A percentile compares a stretch with the other conserved stretches of the same genome.
phyloP scores from a whole-genome alignment of 73 alveolate species.

The Paramecium biaurelia region DNA sequence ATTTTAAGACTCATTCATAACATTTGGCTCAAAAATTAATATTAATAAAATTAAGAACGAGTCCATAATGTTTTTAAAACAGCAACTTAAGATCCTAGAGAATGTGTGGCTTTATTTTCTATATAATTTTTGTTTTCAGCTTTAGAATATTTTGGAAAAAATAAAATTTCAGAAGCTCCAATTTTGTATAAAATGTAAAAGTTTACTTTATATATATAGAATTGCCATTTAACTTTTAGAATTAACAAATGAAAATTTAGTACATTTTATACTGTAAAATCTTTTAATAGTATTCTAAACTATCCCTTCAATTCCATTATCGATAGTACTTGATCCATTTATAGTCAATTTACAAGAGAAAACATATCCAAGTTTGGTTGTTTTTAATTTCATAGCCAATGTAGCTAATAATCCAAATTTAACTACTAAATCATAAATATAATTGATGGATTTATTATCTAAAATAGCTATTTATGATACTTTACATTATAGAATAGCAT shows the following conservation, averaged over 20 bases:
- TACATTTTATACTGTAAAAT: neutral
- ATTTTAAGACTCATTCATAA: neutral
- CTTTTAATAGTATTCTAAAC: neutral
- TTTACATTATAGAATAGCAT: conserved; percentile 1
- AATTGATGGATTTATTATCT: neutral
- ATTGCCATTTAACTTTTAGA: neutral
- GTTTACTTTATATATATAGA: neutral
- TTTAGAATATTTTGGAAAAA: neutral
- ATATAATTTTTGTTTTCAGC: neutral
- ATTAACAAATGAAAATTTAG: neutral
- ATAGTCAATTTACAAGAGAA: neutral
- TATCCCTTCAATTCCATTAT: neutral
- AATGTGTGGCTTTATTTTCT: neutral
- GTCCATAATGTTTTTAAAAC: neutral
- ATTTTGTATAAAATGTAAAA: neutral
- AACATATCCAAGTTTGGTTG: conserved; percentile 4
- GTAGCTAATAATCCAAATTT: neutral
- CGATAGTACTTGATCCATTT: neutral
- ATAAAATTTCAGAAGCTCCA: conserved; percentile 5
- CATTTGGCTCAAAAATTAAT: neutral
- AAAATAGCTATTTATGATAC: conserved; percentile 38
- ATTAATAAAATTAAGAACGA: neutral
- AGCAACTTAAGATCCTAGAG: neutral
- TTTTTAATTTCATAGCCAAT: neutral
- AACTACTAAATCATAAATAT: neutral